Base-by-base conservation (phyloP, 169 alveolate genomes). In the Cryptosporidium sp. region DNA sequence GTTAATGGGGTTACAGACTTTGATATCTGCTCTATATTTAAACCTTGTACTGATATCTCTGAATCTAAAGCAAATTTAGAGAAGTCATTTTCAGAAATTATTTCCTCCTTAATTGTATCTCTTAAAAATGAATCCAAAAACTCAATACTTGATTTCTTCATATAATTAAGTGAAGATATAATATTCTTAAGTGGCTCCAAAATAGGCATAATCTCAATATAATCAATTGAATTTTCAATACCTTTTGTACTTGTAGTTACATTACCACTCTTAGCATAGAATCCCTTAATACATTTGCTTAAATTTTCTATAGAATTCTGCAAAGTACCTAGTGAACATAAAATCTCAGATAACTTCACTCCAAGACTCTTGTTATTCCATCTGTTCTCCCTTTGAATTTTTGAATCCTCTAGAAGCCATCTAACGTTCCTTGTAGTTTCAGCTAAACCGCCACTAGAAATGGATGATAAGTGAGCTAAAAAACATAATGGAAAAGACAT, bases 401-500 rank as follows among this genome's bases (percentile, higher is more conserved):
- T 80, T 12, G 89, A 80, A 61, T 80, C 89, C 7, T 80, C 89
- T 12, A 80, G 68, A 12, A 80, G 62, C 89, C 89, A 80, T 3
- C 39, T 80, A 26, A 80, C 26, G 35, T 39, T 67, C 26, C 75
- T 80, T 21, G 75, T 44, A 8, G 68, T 62, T 0, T 80, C 89
- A 37, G 75, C 61, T 21, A 80, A 21, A 18, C 89, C 89, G 0
- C 67, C 89, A 12, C 69, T 65, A 42, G 89, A 61, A 29, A 80
- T 18, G 5, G 89, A 29, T 21, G 69, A 42, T 14, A 80, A 14
- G 14, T 80, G 89, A 21, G 68, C 16, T 26, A 80, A 45, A 62
- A 80, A 80, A 9, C 75, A 62, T 0, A 65, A 26, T 16, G 89
- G 89, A 62, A 61, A 62, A 3, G 89, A 35, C 69, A 80, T 44